Percentiles rank a stretch among this genome's conserved stretches.
phyloP scores from a whole-genome alignment of 805 yeast genomes.

The Candida pini region DNA sequence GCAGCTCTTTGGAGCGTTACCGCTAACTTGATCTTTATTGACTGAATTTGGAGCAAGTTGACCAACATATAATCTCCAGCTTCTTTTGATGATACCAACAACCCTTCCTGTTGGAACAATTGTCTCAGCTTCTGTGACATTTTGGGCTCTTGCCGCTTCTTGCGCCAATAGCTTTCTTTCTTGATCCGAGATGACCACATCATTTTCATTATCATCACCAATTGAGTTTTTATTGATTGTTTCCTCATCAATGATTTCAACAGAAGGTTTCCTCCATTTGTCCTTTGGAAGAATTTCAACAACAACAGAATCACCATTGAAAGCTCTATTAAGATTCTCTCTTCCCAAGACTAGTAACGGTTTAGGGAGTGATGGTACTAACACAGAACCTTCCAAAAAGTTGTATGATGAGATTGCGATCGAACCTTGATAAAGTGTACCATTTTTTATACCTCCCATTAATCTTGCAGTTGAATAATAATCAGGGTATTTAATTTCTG shows the following conservation, averaged over 20 bases:
- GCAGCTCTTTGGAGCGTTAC: constrained; percentile 70
- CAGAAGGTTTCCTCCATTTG: constrained; percentile 84
- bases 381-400: constrained; percentile 79
- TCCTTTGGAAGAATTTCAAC: constrained; percentile 82
- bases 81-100: constrained; percentile 81
- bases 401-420: constrained; percentile 80
- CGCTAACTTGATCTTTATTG: constrained; percentile 40
- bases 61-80: constrained; percentile 96
- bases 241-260: constrained; percentile 73
- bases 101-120: constrained; percentile 91
- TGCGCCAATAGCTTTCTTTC: constrained; percentile 70
- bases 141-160: constrained; percentile 64
- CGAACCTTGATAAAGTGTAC: constrained; percentile 81
- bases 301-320: constrained; percentile 87
- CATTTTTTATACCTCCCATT: constrained; percentile 86
- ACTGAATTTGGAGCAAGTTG: constrained; percentile 79
- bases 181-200: constrained; percentile 50
- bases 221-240: constrained; percentile 53
- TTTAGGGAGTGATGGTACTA: constrained; percentile 64
- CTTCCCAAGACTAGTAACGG: constrained; percentile 82
- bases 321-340: constrained; percentile 81
- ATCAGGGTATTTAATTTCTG: constrained; percentile 63
- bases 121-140: constrained; percentile 33
- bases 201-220: constrained; percentile 47
- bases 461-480: constrained; percentile 76